phyloP scores from a whole-genome alignment of 768 basidiomycete genomes.

The Naganishia friedmannii region DNA sequence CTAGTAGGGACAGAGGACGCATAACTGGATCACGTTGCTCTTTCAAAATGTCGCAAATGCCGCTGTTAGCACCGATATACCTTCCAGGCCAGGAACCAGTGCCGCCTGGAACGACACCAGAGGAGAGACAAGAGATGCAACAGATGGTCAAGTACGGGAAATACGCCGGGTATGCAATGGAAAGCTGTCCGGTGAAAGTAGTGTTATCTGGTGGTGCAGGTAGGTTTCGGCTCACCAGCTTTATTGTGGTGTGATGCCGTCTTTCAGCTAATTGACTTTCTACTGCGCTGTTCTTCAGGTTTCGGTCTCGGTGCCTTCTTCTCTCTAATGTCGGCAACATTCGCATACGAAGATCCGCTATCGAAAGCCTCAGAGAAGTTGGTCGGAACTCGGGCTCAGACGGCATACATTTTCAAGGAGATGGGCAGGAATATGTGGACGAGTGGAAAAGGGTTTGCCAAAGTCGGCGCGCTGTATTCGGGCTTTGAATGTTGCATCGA shows the following conservation, averaged over 20 bases:
- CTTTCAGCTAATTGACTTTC: not conserved
- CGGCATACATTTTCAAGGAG: slow-evolving; percentile 79
- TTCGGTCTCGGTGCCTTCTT: slow-evolving; percentile 92
- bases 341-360: slow-evolving; percentile 90
- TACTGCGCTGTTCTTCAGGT: slow-evolving; percentile 56
- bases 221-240: slow-evolving; percentile 53
- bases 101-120: slow-evolving; percentile 76
- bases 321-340: slow-evolving; percentile 90
- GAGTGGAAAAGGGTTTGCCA: slow-evolving; percentile 85
- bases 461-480: slow-evolving; percentile 90
- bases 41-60: slow-evolving; percentile 32
- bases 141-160: slow-evolving; percentile 75
- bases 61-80: slow-evolving; percentile 66
- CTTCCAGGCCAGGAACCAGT: slow-evolving; percentile 74
- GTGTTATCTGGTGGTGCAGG: slow-evolving; percentile 77
- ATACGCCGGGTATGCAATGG: slow-evolving; percentile 69
- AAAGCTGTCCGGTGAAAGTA: slow-evolving; percentile 81
- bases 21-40: not conserved
- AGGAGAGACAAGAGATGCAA: slow-evolving; percentile 66
- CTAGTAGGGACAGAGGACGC: not conserved
- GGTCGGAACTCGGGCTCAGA: slow-evolving; percentile 63
- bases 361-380: slow-evolving; percentile 47
- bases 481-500: slow-evolving; percentile 94
- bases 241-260: not conserved
- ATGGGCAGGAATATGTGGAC: slow-evolving; percentile 92